These are phyloP conservation scores for Bertia moriformis DNA, from an alignment of 2,329 filamentous ascomycete genomes.

Conservation along the genomic window DNA sequence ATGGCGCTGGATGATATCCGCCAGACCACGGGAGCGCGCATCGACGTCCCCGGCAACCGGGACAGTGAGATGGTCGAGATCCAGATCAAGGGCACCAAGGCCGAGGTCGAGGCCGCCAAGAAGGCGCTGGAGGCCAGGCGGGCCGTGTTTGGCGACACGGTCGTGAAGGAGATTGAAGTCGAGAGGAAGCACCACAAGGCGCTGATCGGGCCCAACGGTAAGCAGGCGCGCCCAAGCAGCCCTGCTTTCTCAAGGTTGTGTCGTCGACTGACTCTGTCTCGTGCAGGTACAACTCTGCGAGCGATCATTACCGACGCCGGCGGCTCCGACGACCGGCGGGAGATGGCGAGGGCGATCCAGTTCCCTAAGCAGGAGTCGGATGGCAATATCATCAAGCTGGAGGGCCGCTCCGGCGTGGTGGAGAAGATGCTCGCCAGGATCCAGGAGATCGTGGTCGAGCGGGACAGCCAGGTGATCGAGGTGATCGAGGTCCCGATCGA, in stretches of 20 bases:
- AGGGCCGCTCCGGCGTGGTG: slow-evolving; percentile 71
- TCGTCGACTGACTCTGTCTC: too few relatives aligned
- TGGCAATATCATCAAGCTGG: slow-evolving; percentile 72
- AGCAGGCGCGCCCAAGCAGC: too few relatives aligned
- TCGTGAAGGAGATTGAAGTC: slow-evolving; percentile 43
- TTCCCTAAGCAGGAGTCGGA: slow-evolving; percentile 82
- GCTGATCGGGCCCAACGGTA: slow-evolving; percentile 49
- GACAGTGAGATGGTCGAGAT: slow-evolving; percentile 75
- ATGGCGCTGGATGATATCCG: slow-evolving; percentile 80
- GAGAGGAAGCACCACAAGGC: slow-evolving; percentile 51
- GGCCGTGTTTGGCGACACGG: slow-evolving; percentile 48
- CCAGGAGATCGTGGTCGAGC: slow-evolving; percentile 65
- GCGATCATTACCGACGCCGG: slow-evolving; percentile 78
- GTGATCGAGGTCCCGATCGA: slow-evolving; percentile 70
- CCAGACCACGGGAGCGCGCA: slow-evolving; percentile 75
- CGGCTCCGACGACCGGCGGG: slow-evolving; percentile 72
- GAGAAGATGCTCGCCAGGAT: slow-evolving; percentile 79
- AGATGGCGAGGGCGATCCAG: slow-evolving; percentile 77
- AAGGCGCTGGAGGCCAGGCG: slow-evolving; percentile 41
- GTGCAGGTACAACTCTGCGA: slow-evolving; percentile 63
- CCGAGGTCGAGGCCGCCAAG: slow-evolving; percentile 16
- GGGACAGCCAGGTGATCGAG: slow-evolving; percentile 69
- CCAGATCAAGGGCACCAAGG: slow-evolving; percentile 67
- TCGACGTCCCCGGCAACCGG: slow-evolving; percentile 76
- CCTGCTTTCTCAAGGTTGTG: too few relatives aligned